phyloP scores from a whole-genome alignment of 768 basidiomycete species.

The Pulveroboletus sp. region DNA sequence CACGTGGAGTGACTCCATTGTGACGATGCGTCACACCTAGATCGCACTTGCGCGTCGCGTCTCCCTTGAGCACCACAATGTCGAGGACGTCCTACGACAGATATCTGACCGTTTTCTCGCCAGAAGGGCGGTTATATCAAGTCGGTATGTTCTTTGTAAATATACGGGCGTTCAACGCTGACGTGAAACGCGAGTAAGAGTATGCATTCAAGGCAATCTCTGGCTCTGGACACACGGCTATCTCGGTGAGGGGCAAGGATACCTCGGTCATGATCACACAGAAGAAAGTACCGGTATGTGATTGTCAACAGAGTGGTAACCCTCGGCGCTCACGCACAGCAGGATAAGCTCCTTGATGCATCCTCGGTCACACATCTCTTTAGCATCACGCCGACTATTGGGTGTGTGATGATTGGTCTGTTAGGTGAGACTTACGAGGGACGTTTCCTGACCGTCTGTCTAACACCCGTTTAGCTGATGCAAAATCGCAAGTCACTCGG shows the following conservation, averaged over 20 bases:
- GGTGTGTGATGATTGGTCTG: constrained; percentile 97
- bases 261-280: constrained; percentile 96
- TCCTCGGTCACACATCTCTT: constrained; percentile 92
- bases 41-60: constrained; percentile 59
- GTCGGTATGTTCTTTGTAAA: constrained; percentile 61
- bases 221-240: constrained; percentile 90
- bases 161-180: not conserved
- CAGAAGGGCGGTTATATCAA: constrained; percentile 97
- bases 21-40: constrained; percentile 35
- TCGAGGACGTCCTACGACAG: constrained; percentile 93
- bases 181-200: constrained; percentile 56
- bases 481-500: constrained; percentile 80
- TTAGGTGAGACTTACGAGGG: constrained; percentile 54
- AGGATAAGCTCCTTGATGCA: constrained; percentile 98
- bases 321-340: not conserved
- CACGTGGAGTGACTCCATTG: constrained; percentile 15
- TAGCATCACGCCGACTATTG: constrained; percentile 93
- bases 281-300: constrained; percentile 92
- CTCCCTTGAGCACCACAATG: constrained; percentile 56
- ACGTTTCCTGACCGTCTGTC: not conserved
- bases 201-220: constrained; percentile 99
- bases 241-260: constrained; percentile 91
- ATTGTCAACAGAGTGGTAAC: not conserved
- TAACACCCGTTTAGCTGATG: constrained; percentile 63
- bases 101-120: constrained; percentile 96